Base-by-base conservation (phyloP, 306 rosid genomes). In the Hylodesmum podocarpum region DNA sequence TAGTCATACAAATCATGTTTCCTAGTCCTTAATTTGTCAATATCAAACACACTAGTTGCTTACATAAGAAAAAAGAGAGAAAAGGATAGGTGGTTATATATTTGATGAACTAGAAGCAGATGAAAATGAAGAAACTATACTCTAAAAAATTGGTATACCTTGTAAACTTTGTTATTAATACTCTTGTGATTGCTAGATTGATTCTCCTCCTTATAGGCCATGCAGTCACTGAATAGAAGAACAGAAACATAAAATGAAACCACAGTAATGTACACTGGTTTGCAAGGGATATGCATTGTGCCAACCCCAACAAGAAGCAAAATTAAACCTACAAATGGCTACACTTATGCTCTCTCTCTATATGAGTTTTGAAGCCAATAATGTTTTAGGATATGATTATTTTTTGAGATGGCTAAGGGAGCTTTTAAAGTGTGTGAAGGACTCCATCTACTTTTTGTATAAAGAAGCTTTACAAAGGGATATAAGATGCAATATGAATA, bases 221-320 rank as follows among this genome's bases (percentile, higher is more conserved):
- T 79, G 80, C 93, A 83, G 43, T 77, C n/a, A 66, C 82, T 88
- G 63, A 85, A 87, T 44, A 90, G 91, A 13, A 87, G 84, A 74
- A 86, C 51, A 90, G 72, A 47, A 80, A 77, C 68, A 84, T 53
- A 82, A 72, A 34, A 85, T 34, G 79, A 78, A 81, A 72, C 64
- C 28, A 85, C 27, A 10, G 73, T 29, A 37, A 85, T 37, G 78
- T 73, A 22, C 34, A 83, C 41, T 63, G 31, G 58, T 40, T 63
- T 80, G 71, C 36, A 79, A 70, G 53, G 74, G 40, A 46, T 74
- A 46, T 78, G 76, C 98, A 91, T 93, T 91, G 80, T 87, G 58
- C 47, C 39, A 78, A 25, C 25, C 25, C 61, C 29, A 79, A 55
- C 54, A 67, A 76, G 57, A 80, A 34, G 53, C 27, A 61, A 37